phyloP scores from a whole-genome alignment of 2,329 filamentous ascomycete species.

The Rosellinia necatrix region DNA sequence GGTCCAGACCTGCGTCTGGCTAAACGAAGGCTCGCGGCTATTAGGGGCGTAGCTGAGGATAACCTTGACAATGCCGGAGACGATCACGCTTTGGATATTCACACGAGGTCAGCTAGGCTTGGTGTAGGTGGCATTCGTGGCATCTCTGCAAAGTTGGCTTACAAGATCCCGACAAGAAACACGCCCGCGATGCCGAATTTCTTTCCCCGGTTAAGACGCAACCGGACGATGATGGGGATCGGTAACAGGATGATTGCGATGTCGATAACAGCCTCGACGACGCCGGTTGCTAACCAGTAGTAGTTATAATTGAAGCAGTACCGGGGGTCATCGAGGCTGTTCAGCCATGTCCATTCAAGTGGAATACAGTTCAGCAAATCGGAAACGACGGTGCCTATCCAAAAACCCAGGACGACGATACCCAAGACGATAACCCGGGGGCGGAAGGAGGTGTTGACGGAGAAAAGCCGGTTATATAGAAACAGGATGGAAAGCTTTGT shows the following conservation, averaged over 20 bases:
- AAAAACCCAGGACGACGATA: slow-evolving; percentile 25
- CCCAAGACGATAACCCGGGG: slow-evolving; percentile 21
- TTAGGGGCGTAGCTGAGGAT: slow-evolving; percentile 22
- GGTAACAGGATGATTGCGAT: slow-evolving; percentile 26
- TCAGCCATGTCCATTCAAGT: slow-evolving; percentile 31
- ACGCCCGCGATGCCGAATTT: slow-evolving; percentile 31
- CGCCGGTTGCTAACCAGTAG: slow-evolving; percentile 30
- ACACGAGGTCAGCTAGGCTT: not conserved
- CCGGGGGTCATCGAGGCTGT: slow-evolving; percentile 27
- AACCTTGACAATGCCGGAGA: slow-evolving; percentile 25
- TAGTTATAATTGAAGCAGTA: slow-evolving; percentile 37
- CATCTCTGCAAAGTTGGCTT: not conserved
- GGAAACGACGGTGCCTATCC: slow-evolving; percentile 29
- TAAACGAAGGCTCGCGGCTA: slow-evolving; percentile 18
- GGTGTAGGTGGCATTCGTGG: too few species aligned
- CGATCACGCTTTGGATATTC: slow-evolving; percentile 10
- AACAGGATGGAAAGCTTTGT: slow-evolving; percentile 41
- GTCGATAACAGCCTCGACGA: slow-evolving; percentile 27
- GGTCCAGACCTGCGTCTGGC: slow-evolving; percentile 28
- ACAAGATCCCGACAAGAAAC: slow-evolving; percentile 28
- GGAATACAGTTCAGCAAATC: slow-evolving; percentile 34
- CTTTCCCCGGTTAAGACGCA: slow-evolving; percentile 22
- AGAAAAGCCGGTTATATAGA: slow-evolving; percentile 41
- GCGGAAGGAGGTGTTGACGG: slow-evolving; percentile 30
- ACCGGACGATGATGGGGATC: slow-evolving; percentile 19